Conservation (phyloP, 2,329 filamentous ascomycete species). For the Aspergillus sp. region DNA sequence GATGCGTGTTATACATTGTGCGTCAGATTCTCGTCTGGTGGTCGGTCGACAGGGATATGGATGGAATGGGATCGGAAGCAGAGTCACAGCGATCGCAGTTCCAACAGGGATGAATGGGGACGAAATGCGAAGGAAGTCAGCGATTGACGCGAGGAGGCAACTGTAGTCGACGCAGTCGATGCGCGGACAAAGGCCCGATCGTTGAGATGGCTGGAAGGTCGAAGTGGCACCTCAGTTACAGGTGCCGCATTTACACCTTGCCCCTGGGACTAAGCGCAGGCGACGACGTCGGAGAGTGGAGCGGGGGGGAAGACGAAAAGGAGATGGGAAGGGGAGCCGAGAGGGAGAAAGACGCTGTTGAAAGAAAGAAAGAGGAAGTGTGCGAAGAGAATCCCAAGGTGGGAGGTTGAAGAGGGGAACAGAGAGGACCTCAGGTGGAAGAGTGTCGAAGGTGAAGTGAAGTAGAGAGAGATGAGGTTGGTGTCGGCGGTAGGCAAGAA, state of each 20-base stretch:
- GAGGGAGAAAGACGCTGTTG: too few relatives aligned
- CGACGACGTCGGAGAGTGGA: neutral
- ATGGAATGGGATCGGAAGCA: neutral
- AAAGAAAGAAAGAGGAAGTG: too few relatives aligned
- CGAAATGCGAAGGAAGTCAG: neutral
- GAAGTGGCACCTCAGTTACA: neutral
- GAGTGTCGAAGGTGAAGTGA: too few relatives aligned
- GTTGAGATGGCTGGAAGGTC: neutral
- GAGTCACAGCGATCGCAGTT: neutral
- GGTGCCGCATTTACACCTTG: neutral
- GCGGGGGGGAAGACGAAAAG: neutral
- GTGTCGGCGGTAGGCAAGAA: neutral
- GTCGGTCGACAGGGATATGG: neutral
- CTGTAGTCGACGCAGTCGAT: neutral
- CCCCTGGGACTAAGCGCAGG: neutral
- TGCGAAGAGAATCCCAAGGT: too few relatives aligned
- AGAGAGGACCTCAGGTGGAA: too few relatives aligned
- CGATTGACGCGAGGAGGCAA: neutral
- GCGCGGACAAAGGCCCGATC: neutral
- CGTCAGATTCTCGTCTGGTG: neutral
- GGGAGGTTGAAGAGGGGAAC: too few relatives aligned
- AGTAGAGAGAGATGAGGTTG: neutral
- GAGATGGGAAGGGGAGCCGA: neutral
- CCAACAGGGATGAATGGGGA: conserved; percentile 1
- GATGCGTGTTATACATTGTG: conserved; percentile 82